A percentile compares a stretch with the other conserved stretches of the same genome.
Evolutionary conservation across 2,329 filamentous ascomycete species (phyloP).

Genomic region (Pleomassaria siparia): DNA sequence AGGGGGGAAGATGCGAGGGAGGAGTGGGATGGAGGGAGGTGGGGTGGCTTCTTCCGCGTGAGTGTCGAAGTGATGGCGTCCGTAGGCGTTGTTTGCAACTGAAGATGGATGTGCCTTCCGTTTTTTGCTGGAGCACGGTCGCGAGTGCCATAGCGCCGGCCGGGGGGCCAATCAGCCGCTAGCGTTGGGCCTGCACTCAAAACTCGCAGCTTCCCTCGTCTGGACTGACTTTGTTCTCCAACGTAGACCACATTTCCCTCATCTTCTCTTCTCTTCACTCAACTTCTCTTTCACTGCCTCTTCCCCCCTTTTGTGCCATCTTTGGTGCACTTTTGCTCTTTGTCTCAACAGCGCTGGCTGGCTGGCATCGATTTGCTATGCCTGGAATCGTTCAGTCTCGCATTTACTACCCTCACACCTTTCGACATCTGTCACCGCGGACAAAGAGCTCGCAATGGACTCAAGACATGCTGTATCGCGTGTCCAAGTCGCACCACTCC

Average conservation of each 20-base stretch:
- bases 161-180: not conserved
- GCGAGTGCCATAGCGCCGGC: not conserved
- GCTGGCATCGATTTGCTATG: too few species aligned
- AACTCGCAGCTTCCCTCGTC: not conserved
- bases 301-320: too few species aligned
- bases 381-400: too few species aligned
- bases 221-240: too few species aligned
- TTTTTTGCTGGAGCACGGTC: constrained; percentile 1
- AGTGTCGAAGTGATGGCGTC: not conserved
- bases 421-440: too few species aligned
- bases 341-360: not conserved
- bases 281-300: too few species aligned
- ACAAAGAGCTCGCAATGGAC: not conserved
- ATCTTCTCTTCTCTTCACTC: too few species aligned
- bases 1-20: not conserved
- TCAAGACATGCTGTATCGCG: too few species aligned
- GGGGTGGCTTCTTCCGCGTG: not conserved
- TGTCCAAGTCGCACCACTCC: not conserved
- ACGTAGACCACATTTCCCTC: too few species aligned
- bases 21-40: not conserved
- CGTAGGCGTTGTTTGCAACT: constrained; percentile 1
- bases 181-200: constrained; percentile 1
- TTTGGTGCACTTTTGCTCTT: not conserved
- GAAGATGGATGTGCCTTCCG: not conserved
- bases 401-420: too few species aligned